Evolutionary conservation across 176 grass and related monocot genomes (phyloP).

Genomic region (Juncus inflexus): DNA sequence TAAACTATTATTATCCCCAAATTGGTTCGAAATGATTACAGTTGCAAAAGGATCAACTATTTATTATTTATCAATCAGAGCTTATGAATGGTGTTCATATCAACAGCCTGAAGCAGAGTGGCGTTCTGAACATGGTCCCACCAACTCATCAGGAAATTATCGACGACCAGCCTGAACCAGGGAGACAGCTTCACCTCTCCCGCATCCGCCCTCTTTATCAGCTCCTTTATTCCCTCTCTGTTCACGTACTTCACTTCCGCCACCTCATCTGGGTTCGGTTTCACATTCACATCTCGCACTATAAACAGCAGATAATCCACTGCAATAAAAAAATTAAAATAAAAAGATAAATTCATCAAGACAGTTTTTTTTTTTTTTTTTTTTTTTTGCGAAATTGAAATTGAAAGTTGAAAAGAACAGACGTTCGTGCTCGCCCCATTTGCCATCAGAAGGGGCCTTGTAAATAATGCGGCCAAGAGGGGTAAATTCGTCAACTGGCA

Average conservation of each 20-base stretch:
- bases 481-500: slow-evolving; percentile 75
- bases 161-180: slow-evolving; percentile 90
- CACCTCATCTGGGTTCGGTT: slow-evolving; percentile 72
- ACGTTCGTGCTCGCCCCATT: slow-evolving; percentile 94
- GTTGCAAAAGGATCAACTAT: not conserved
- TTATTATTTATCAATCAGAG: slow-evolving; percentile 27
- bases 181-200: slow-evolving; percentile 83
- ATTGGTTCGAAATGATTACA: not conserved
- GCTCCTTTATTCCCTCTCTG: slow-evolving; percentile 56
- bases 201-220: slow-evolving; percentile 60
- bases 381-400: slow-evolving; percentile 2
- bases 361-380: not conserved
- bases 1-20: too few relatives aligned
- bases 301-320: slow-evolving; percentile 96
- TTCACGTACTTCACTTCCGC: slow-evolving; percentile 65
- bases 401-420: slow-evolving; percentile 2
- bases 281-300: slow-evolving; percentile 57
- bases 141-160: slow-evolving; percentile 86
- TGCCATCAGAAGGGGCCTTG: slow-evolving; percentile 90
- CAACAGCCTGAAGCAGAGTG: slow-evolving; percentile 41
- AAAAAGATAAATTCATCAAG: slow-evolving; percentile 8
- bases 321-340: slow-evolving; percentile 37
- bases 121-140: slow-evolving; percentile 86
- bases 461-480: slow-evolving; percentile 81
- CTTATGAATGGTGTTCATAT: slow-evolving; percentile 85